Percentiles rank a stretch among this genome's conserved stretches.
Conservation (phyloP, 2,329 filamentous ascomycete species). For the Aspergillus melleus region DNA sequence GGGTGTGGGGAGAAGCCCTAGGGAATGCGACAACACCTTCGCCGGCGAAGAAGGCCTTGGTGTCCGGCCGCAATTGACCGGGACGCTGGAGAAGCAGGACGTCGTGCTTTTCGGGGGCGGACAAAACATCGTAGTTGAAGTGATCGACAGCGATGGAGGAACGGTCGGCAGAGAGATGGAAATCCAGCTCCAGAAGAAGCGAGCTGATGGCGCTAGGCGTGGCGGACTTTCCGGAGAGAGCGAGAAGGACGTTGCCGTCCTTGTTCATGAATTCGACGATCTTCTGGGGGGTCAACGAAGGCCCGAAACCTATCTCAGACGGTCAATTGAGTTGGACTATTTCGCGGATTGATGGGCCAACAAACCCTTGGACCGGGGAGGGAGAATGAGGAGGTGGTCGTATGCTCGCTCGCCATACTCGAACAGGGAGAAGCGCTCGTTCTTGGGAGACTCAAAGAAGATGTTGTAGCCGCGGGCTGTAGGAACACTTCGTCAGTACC, state of each 20-base stretch:
- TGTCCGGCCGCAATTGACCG: constrained; percentile 61
- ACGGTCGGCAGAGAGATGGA: constrained; percentile 81
- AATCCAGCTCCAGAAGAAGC: constrained; percentile 83
- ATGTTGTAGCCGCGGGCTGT: constrained; percentile 80
- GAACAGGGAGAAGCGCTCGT: constrained; percentile 74
- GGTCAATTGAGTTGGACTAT: constrained; percentile 25
- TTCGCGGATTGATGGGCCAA: background rate
- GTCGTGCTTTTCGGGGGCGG: constrained; percentile 80
- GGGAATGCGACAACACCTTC: constrained; percentile 77
- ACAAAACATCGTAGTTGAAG: constrained; percentile 83
- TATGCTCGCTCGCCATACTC: constrained; percentile 82
- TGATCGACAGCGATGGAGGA: constrained; percentile 88
- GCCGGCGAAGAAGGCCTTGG: constrained; percentile 76
- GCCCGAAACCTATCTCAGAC: constrained; percentile 70
- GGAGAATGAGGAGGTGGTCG: constrained; percentile 88
- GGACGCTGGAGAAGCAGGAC: constrained; percentile 77
- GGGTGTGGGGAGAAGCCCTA: constrained; percentile 73
- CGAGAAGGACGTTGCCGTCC: constrained; percentile 85
- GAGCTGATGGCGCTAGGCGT: constrained; percentile 73
- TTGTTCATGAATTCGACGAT: constrained; percentile 90
- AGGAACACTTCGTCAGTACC: constrained; percentile 15
- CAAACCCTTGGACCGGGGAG: constrained; percentile 83
- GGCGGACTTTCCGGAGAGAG: constrained; percentile 70
- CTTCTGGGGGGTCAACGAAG: constrained; percentile 78
- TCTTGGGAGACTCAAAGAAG: constrained; percentile 80